Evolutionary conservation across 257 asterid species (phyloP).

Genomic region (Paraleonurus japonicus): DNA sequence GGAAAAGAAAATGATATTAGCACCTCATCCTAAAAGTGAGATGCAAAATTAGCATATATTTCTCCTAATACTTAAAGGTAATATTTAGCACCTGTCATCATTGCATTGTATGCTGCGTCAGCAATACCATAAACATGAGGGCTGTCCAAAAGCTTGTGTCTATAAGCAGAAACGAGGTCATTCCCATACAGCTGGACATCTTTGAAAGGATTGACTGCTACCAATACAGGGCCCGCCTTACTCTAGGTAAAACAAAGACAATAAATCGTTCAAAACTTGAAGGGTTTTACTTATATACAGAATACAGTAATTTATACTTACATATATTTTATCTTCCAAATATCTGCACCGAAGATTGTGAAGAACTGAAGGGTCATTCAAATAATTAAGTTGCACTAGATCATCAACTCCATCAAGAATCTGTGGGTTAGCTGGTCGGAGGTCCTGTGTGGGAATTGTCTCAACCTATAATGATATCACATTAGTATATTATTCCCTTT

Average conservation of each 20-base stretch:
- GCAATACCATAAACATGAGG: constrained; percentile 91
- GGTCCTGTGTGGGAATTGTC: constrained; percentile 55
- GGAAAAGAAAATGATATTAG: constrained; percentile 21
- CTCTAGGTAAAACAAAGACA: constrained; percentile 51
- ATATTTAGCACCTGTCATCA: constrained; percentile 68
- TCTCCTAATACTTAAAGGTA: constrained; percentile 19
- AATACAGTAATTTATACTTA: constrained; percentile 32
- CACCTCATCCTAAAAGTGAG: constrained; percentile 9
- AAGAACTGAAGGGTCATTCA: constrained; percentile 95
- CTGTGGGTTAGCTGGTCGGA: constrained; percentile 92
- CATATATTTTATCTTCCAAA: constrained; percentile 66
- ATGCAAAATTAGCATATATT: constrained; percentile 23
- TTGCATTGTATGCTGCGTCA: constrained; percentile 70
- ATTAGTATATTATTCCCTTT: constrained; percentile 16
- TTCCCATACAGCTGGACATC: constrained; percentile 68
- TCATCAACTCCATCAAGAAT: constrained; percentile 89
- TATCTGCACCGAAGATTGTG: constrained; percentile 81
- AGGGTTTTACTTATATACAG: neutral
- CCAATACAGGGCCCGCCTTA: constrained; percentile 85
- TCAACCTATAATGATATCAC: constrained; percentile 48
- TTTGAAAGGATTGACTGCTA: constrained; percentile 89
- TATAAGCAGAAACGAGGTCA: constrained; percentile 64
- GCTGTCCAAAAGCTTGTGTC: constrained; percentile 64
- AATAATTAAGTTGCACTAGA: constrained; percentile 79
- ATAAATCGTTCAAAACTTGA: constrained; percentile 24